Conservation (phyloP, 2,329 filamentous ascomycete genomes). For the Colletotrichum karsti region DNA sequence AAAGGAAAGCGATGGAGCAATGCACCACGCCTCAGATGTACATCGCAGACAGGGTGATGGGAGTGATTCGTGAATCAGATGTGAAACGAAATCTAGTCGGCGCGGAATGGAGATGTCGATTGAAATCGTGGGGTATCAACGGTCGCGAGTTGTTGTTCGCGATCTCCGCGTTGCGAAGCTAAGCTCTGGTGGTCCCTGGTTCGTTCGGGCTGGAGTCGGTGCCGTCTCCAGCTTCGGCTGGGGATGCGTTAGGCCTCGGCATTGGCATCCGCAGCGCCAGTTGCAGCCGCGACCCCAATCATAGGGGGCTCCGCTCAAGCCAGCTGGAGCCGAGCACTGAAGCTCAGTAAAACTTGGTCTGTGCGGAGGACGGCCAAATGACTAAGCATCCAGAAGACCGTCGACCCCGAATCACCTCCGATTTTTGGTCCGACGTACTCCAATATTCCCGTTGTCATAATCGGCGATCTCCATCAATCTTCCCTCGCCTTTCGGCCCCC, state of each 20-base stretch:
- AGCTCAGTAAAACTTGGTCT: neutral
- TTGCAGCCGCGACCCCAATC: conserved; percentile 19
- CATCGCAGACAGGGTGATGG: neutral
- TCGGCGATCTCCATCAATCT: too few relatives aligned
- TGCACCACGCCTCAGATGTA: neutral
- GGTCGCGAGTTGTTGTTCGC: neutral
- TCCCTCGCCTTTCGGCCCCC: too few relatives aligned
- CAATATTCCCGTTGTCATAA: too few relatives aligned
- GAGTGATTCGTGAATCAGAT: neutral
- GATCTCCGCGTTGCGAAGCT: conserved; percentile 16
- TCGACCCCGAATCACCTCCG: conserved; percentile 8
- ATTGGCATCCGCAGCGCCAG: conserved; percentile 21
- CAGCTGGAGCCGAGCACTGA: neutral
- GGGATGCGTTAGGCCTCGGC: conserved; percentile 26
- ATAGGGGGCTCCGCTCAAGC: neutral
- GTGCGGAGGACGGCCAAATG: conserved; percentile 4
- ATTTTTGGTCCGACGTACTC: neutral
- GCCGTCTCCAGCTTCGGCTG: conserved; percentile 25
- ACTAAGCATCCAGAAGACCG: conserved; percentile 7
- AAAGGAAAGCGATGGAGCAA: neutral
- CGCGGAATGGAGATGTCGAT: neutral
- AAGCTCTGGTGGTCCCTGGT: conserved; percentile 2
- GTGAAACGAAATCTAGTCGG: neutral
- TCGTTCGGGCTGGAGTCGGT: conserved; percentile 7
- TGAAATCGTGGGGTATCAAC: neutral